Evolutionary conservation across 352 stramenopile genomes (phyloP).

Genomic region (Globisporangium nagaii): DNA sequence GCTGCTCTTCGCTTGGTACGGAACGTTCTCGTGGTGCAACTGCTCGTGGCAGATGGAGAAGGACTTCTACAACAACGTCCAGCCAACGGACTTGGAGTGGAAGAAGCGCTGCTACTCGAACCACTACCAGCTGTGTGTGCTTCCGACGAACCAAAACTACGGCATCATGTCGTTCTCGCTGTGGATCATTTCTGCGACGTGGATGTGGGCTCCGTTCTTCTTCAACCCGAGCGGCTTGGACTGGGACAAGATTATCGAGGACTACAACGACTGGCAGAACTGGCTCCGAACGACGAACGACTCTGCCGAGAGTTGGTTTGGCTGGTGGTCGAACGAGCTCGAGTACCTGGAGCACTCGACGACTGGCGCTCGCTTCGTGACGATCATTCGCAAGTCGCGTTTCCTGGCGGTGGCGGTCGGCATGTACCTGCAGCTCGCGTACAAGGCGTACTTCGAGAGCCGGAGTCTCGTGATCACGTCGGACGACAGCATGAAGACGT

Average conservation of each 20-base stretch:
- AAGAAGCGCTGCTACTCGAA: conserved; percentile 72
- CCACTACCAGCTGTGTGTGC: conserved; percentile 87
- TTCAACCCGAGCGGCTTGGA: conserved; percentile 98
- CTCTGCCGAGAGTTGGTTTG: conserved; percentile 82
- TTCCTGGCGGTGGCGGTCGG: conserved; percentile 69
- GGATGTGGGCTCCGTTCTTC: conserved; percentile 85
- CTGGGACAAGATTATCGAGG: conserved; percentile 94
- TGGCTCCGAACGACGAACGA: conserved; percentile 91
- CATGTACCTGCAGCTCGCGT: conserved; percentile 80
- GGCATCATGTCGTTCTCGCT: conserved; percentile 97
- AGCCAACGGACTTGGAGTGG: conserved; percentile 75
- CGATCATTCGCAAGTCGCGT: conserved; percentile 72
- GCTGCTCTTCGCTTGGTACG: conserved; percentile 80
- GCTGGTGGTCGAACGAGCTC: conserved; percentile 82
- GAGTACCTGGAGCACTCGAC: conserved; percentile 82
- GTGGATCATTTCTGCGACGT: conserved; percentile 90
- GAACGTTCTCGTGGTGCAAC: conserved; percentile 93
- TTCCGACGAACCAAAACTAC: conserved; percentile 96
- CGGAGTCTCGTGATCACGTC: conserved; percentile 53
- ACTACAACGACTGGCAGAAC: conserved; percentile 93
- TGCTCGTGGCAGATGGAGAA: conserved; percentile 74
- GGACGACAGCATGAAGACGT: conserved; percentile 48
- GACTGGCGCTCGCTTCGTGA: conserved; percentile 48
- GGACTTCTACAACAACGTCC: conserved; percentile 67
- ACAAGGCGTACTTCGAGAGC: conserved; percentile 72